Base-by-base conservation (phyloP, 306 rosid genomes). In the Prunus campanulata region DNA sequence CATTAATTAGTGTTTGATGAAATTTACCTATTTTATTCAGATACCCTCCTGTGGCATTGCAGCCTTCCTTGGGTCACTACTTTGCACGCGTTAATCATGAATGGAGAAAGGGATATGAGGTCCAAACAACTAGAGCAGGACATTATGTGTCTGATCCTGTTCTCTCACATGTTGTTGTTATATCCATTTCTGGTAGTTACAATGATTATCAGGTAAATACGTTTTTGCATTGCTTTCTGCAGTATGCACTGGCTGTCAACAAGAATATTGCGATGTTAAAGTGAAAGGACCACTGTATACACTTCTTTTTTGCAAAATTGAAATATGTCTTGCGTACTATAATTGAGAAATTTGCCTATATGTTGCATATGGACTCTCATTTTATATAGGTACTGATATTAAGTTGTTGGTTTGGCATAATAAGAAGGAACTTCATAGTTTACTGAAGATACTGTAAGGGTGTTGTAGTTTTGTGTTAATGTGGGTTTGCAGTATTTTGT, bases 11-110 rank as follows among this genome's bases (percentile, higher is more conserved):
- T 82, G 69, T 82, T 76, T 91, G 83, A 86, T 83, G 70, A 74
- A 66, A 68, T 82, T 81, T 64, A 48, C 74, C 68, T 76, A 77
- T 86, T 78, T 86, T 76, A 80, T 88, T 85, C 96, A 96, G 99
- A 88, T 92, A 93, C 75, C 99, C 99, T 86, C 99, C 97, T 76
- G 81, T 96, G 88, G 92, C 98, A 46, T 78, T 92, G 88, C 99
- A 96, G 87, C 99, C 99, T 78, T 92, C 99, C 39, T 75, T 89
- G 90, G 99, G 97, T 79, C 85, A 82, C 77, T 96, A 96, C 89
- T 96, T 84, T 84, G 87, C 84, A 68, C 93, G 66, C 51, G 84
- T 96, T 81, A 96, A 96, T 89, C 79, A 70, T 65, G 87, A 89
- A 84, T 96, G 99, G 99, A 89, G 85, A 82, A 88, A 83, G 79